A percentile compares a stretch with the other conserved stretches of the same genome.
Evolutionary conservation across 495 filamentous ascomycete genomes (phyloP).

Genomic region (Lentithecium fluviatile): DNA sequence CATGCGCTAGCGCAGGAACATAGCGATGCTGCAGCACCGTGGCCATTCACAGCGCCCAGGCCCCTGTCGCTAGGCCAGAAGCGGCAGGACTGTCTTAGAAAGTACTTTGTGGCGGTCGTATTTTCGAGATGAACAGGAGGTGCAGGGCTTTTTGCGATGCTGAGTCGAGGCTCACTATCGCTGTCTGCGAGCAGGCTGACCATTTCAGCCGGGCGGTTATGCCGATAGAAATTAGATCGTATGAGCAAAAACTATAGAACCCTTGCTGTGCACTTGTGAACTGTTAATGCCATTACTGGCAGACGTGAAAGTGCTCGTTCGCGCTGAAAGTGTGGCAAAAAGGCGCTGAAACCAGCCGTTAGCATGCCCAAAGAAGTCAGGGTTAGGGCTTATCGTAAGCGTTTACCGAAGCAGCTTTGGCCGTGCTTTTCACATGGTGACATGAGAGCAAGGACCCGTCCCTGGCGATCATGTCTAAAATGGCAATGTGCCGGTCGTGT

Average conservation of each 20-base stretch:
- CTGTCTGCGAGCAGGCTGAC: conserved; percentile 1
- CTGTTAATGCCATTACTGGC: neutral
- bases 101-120: conserved; percentile 13
- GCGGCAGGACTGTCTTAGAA: neutral
- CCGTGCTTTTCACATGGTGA: neutral
- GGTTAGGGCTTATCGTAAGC: neutral
- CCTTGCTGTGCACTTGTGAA: neutral
- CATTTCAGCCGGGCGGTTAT: conserved; percentile 25
- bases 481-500: neutral
- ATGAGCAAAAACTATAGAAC: neutral
- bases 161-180: conserved; percentile 23
- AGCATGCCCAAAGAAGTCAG: neutral
- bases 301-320: neutral
- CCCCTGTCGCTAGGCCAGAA: conserved; percentile 14
- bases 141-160: conserved; percentile 1
- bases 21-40: conserved; percentile 24
- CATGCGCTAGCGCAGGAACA: conserved; percentile 30
- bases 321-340: neutral
- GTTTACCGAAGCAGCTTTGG: neutral
- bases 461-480: neutral
- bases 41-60: conserved; percentile 17
- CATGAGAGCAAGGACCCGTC: neutral
- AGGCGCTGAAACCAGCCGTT: neutral
- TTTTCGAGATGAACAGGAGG: conserved; percentile 11
- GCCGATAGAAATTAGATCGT: neutral